These are phyloP conservation scores for Wickerhamomyces pijperi DNA, from an alignment of 805 yeast genomes.

Conservation along the genomic window DNA sequence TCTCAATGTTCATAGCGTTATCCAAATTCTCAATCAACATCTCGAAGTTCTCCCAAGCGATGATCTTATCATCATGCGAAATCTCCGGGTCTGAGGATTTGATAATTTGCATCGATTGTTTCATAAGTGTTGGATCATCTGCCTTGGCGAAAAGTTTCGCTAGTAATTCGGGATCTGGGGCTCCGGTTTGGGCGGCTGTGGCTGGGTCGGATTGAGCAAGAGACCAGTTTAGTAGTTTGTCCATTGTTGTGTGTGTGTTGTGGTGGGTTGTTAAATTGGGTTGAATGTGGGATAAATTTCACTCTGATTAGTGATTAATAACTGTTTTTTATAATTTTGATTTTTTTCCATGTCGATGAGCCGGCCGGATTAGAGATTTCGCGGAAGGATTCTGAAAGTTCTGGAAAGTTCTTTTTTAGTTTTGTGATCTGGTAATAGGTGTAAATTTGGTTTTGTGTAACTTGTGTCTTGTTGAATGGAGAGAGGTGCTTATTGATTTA, in stretches of 20 bases:
- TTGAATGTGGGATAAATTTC: no score
- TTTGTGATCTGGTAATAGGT: no score
- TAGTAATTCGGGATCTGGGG: slow-evolving; percentile 70
- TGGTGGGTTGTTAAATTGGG: background rate
- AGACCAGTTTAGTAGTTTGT: slow-evolving; percentile 91
- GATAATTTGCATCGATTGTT: slow-evolving; percentile 55
- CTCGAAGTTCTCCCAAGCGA: slow-evolving; percentile 84
- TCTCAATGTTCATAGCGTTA: slow-evolving; percentile 87
- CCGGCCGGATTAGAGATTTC: no score
- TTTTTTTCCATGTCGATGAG: no score
- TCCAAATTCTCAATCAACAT: slow-evolving; percentile 89
- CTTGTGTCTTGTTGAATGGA: no score
- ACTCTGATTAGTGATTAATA: no score
- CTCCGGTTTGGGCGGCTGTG: slow-evolving; percentile 49
- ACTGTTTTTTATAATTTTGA: no score
- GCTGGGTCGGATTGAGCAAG: slow-evolving; percentile 66
- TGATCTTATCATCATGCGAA: slow-evolving; percentile 49
- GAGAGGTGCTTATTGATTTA: no score
- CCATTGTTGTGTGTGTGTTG: slow-evolving; percentile 39
- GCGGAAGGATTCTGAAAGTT: no score
- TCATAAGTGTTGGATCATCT: slow-evolving; percentile 83
- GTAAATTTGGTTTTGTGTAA: no score
- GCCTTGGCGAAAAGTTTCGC: slow-evolving; percentile 68
- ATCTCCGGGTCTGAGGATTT: slow-evolving; percentile 36
- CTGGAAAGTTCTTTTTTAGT: no score